Evolutionary conservation across 768 basidiomycete species (phyloP).

Genomic region (Tricholoma matsutake): DNA sequence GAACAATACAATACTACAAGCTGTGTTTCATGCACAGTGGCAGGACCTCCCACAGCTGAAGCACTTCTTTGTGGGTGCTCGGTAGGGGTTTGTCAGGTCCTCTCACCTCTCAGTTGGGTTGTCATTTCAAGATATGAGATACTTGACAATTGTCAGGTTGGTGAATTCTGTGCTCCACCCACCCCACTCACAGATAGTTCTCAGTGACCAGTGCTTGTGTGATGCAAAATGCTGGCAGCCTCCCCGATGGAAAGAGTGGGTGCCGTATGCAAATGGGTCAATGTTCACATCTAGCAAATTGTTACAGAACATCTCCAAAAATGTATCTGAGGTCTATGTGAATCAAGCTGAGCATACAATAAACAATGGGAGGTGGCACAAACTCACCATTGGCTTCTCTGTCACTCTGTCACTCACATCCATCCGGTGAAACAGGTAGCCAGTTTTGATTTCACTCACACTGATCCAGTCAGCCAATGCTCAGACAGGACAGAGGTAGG

Average conservation of each 20-base stretch:
- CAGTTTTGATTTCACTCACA: too few relatives aligned
- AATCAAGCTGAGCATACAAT: not conserved
- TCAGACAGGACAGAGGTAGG: too few relatives aligned
- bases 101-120: slow-evolving; percentile 27
- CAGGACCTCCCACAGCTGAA: slow-evolving; percentile 28
- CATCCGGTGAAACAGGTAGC: too few relatives aligned
- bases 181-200: slow-evolving; percentile 42
- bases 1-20: not conserved
- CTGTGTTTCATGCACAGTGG: slow-evolving; percentile 21
- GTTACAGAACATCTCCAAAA: slow-evolving; percentile 37
- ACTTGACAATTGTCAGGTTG: slow-evolving; percentile 39
- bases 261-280: slow-evolving; percentile 36
- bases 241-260: slow-evolving; percentile 38
- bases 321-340: slow-evolving; percentile 31
- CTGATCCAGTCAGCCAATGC: too few relatives aligned
- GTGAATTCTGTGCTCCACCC: slow-evolving; percentile 43
- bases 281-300: slow-evolving; percentile 38
- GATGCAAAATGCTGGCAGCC: slow-evolving; percentile 38
- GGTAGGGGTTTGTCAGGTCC: slow-evolving; percentile 34
- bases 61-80: slow-evolving; percentile 21
- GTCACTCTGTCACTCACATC: too few relatives aligned
- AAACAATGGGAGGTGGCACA: not conserved
- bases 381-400: slow-evolving; percentile 23
- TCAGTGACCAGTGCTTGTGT: slow-evolving; percentile 30
- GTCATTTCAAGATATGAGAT: slow-evolving; percentile 40